Conservation (phyloP, 2,329 filamentous ascomycete genomes). For the Boeremia exigua region DNA sequence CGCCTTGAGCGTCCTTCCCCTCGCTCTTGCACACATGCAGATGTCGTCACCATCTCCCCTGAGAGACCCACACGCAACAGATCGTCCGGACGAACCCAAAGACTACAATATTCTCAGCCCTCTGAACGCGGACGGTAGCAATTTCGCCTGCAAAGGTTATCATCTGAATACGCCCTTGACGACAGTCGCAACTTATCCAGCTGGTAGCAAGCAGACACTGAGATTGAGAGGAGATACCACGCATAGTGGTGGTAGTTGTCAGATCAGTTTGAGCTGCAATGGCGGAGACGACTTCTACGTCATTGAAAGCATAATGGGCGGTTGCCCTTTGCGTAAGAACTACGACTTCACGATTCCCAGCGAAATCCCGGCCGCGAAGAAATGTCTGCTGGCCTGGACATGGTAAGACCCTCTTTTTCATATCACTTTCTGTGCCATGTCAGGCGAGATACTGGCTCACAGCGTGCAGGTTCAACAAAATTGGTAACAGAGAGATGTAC, state of each 20-base stretch:
- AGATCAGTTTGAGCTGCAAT: conserved; percentile 77
- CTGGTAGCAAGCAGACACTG: conserved; percentile 69
- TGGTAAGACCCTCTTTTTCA: conserved; percentile 13
- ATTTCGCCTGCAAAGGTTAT: conserved; percentile 81
- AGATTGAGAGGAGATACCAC: conserved; percentile 64
- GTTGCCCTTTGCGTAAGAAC: conserved; percentile 58
- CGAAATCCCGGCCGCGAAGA: conserved; percentile 61
- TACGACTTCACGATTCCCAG: conserved; percentile 70
- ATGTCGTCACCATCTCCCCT: conserved; percentile 62
- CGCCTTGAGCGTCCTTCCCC: conserved; percentile 27
- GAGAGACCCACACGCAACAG: conserved; percentile 53
- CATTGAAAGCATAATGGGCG: conserved; percentile 67
- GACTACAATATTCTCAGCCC: conserved; percentile 78
- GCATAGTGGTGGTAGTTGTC: conserved; percentile 77
- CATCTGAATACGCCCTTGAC: conserved; percentile 58
- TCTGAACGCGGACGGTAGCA: conserved; percentile 63
- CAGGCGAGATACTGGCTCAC: background rate
- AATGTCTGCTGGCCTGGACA: conserved; percentile 75
- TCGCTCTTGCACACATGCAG: conserved; percentile 57
- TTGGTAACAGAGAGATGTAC: conserved; percentile 84
- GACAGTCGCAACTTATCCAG: conserved; percentile 65
- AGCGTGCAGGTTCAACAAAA: conserved; percentile 63
- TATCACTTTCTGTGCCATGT: background rate
- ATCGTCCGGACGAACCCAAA: conserved; percentile 51
- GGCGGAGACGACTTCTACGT: conserved; percentile 73